Percentiles rank a stretch among this genome's conserved stretches.
phyloP scores from a whole-genome alignment of 2,329 filamentous ascomycete species.

The Exophiala phaeomuriformis region DNA sequence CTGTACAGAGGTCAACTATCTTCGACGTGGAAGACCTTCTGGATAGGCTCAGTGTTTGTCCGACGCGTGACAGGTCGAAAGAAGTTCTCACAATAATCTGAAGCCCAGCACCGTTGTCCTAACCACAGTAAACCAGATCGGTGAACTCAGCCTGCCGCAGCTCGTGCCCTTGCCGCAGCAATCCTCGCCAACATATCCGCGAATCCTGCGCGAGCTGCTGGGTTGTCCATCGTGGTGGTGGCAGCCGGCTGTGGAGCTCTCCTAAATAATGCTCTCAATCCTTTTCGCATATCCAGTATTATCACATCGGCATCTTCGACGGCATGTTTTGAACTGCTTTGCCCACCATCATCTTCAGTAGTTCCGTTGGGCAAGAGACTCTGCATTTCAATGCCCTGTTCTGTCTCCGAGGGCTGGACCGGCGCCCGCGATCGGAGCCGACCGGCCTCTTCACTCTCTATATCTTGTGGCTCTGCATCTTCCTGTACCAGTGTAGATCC shows the following conservation, averaged over 20 bases:
- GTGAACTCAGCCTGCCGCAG: not conserved
- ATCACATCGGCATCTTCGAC: conserved; percentile 16
- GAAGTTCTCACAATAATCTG: no score
- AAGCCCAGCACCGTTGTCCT: not conserved
- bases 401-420: conserved; percentile 1
- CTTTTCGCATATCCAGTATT: conserved; percentile 15
- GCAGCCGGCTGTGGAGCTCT: conserved; percentile 5
- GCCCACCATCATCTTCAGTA: not conserved
- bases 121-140: no score
- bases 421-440: conserved; percentile 6
- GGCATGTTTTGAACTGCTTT: not conserved
- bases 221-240: conserved; percentile 6
- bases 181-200: conserved; percentile 17
- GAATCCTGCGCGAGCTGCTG: conserved; percentile 11
- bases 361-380: conserved; percentile 14
- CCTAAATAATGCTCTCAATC: conserved; percentile 9
- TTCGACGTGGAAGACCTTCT: no score
- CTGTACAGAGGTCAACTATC: no score
- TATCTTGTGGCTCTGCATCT: conserved; percentile 39
- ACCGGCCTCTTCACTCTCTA: conserved; percentile 55
- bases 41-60: no score
- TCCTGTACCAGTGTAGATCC: conserved; percentile 21
- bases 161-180: conserved; percentile 13
- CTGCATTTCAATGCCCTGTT: conserved; percentile 22
- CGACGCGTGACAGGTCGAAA: no score